Evolutionary conservation across 345 rosid genomes (phyloP).

Genomic region (Schrenkiella parvula): DNA sequence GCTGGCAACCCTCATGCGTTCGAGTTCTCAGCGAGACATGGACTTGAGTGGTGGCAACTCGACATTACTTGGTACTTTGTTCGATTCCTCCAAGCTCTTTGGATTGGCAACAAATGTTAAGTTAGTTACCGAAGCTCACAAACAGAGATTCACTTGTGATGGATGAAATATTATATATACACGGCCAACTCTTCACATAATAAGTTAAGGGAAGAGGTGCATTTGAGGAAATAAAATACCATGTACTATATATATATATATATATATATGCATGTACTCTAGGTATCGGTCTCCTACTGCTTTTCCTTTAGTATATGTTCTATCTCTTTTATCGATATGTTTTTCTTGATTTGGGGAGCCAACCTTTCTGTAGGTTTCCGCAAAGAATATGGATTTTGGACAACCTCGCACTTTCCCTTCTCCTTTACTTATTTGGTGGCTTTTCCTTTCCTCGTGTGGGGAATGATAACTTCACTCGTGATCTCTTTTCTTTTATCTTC

Average conservation of each 20-base stretch:
- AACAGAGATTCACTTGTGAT: constrained; percentile 20
- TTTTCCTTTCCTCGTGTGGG: constrained; percentile 73
- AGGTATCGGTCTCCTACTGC: neutral
- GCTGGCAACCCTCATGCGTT: constrained; percentile 91
- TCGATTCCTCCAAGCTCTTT: constrained; percentile 46
- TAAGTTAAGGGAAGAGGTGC: neutral
- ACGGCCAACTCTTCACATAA: neutral
- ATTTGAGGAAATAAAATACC: neutral
- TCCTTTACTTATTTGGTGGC: constrained; percentile 58
- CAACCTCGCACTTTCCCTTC: constrained; percentile 47
- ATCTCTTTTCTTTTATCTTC: neutral
- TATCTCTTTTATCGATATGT: no score
- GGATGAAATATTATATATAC: neutral
- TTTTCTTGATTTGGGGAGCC: constrained; percentile 54
- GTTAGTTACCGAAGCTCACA: constrained; percentile 51
- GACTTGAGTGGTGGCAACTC: constrained; percentile 78
- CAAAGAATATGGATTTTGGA: constrained; percentile 51
- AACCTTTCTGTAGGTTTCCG: constrained; percentile 55
- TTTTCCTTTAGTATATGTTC: no score
- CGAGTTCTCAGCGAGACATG: constrained; percentile 67
- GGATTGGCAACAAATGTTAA: constrained; percentile 67
- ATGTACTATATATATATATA: neutral
- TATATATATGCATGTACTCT: no score
- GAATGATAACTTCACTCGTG: constrained; percentile 47
- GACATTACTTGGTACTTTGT: constrained; percentile 68